Evolutionary conservation across 768 basidiomycete genomes (phyloP).

Genomic region (Termitomyces sp.): DNA sequence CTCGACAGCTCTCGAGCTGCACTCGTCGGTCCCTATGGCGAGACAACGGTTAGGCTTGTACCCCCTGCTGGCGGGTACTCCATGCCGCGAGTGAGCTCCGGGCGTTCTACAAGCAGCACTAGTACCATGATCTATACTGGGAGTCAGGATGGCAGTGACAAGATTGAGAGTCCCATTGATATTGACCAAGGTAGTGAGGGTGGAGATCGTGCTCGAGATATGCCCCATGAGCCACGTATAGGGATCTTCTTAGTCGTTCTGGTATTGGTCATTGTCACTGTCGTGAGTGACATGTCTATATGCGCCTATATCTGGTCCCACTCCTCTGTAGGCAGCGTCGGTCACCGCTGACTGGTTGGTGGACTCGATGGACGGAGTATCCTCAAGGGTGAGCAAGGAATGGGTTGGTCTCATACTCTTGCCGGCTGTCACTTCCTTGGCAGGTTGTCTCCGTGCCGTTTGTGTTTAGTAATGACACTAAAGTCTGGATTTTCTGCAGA

Average conservation of each 20-base stretch:
- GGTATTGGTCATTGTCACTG: constrained; percentile 56
- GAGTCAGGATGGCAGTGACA: constrained; percentile 5
- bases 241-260: constrained; percentile 55
- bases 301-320: background rate
- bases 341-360: constrained; percentile 70
- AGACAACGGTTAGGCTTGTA: constrained; percentile 16
- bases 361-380: constrained; percentile 78
- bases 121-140: constrained; percentile 3
- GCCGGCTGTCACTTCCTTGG: constrained; percentile 78
- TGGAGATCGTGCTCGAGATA: background rate
- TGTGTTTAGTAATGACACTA: background rate
- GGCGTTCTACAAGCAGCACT: background rate
- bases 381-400: constrained; percentile 69
- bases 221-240: constrained; percentile 45
- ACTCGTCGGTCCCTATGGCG: constrained; percentile 7
- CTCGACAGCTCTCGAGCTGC: background rate
- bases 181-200: background rate
- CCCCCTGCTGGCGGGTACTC: constrained; percentile 5
- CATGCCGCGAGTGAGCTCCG: constrained; percentile 3
- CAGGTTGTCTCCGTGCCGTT: constrained; percentile 39
- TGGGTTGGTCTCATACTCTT: constrained; percentile 89
- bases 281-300: constrained; percentile 38
- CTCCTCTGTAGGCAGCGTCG: constrained; percentile 39
- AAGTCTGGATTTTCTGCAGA: constrained; percentile 37
- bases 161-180: constrained; percentile 2